Conservation (phyloP, 371 early-diverging fungal genomes). For the Paraphysoderma sedebokerense region DNA sequence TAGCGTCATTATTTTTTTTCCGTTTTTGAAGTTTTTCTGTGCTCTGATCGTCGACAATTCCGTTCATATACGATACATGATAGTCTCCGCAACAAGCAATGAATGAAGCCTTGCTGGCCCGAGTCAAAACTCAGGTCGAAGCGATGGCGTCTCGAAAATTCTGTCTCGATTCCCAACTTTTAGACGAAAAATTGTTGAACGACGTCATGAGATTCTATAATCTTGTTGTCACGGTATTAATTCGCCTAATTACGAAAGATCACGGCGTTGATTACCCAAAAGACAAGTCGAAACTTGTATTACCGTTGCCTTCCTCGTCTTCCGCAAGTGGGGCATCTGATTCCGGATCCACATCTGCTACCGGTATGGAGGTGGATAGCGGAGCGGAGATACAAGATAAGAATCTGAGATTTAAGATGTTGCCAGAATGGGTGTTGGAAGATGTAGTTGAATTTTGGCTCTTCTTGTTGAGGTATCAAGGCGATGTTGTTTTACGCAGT, state of each 20-base stretch:
- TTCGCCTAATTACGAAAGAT: constrained; percentile 31
- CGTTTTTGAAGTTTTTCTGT: no score
- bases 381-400: constrained; percentile 18
- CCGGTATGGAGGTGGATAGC: constrained; percentile 14
- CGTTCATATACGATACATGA: no score
- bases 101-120: neutral
- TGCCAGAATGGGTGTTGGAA: constrained; percentile 87
- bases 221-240: constrained; percentile 60
- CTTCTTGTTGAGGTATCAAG: constrained; percentile 13
- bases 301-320: constrained; percentile 10
- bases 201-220: constrained; percentile 55
- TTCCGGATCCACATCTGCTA: constrained; percentile 3
- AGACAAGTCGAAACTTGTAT: constrained; percentile 28
- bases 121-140: constrained; percentile 15
- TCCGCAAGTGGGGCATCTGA: neutral
- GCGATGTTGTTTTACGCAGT: neutral
- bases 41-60: no score
- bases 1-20: no score
- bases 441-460: constrained; percentile 46
- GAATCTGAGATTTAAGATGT: constrained; percentile 35
- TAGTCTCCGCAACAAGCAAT: neutral
- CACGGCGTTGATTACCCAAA: constrained; percentile 9
- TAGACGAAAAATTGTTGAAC: constrained; percentile 44
- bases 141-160: constrained; percentile 34
- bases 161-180: constrained; percentile 53